Base-by-base conservation (phyloP, 108 stramenopile genomes). In the Cyclotella choctawhatcheeana region DNA sequence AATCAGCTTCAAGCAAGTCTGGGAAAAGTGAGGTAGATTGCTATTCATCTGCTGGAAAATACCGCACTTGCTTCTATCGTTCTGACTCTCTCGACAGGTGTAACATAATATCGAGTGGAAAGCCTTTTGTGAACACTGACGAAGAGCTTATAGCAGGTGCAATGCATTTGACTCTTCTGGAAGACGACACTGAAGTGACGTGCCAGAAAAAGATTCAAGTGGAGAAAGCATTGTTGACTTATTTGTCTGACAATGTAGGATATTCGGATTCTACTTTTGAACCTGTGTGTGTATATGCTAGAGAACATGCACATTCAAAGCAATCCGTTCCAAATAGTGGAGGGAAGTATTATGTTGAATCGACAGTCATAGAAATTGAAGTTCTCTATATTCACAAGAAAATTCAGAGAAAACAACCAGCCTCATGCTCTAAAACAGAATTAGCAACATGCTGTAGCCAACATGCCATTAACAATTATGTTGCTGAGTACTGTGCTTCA, bases 41-140 rank as follows among this genome's bases (percentile, higher is more conserved):
- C 51, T 52, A 52, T 22, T 22, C 51, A n/a, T 22, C 51, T 10
- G 51, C 64, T 14, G 64, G 37, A 22, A 34, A 34, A 24, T 64
- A 64, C 27, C 64, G 64, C 31, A 48, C 64, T 29, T 64, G 64
- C 21, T 64, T 64, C 30, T 47, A 64, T 8, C 64, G 64, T 47
- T 20, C 45, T 0, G 18, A 8, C 18, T 24, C 34, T 48, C 27
- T 20, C 5, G 31, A 29, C 8, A 64, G 14, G 21, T 34, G 47
- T 64, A 17, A 40, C 31, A 48, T 26, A 5, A 29, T 25, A 17
- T 25, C 13, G 40, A 40, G 20, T 20, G 40, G 16, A 22, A 25
- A 47, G 40, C 64, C 64, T 8, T 31, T 29, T n/a, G 29, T 50
- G 24, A 27, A 16, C 2, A 12, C 22, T 7, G 29, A 64, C 44